Conservation (phyloP, 1,284 basidiomycete species). For the Cryptococcus depauperatus region DNA sequence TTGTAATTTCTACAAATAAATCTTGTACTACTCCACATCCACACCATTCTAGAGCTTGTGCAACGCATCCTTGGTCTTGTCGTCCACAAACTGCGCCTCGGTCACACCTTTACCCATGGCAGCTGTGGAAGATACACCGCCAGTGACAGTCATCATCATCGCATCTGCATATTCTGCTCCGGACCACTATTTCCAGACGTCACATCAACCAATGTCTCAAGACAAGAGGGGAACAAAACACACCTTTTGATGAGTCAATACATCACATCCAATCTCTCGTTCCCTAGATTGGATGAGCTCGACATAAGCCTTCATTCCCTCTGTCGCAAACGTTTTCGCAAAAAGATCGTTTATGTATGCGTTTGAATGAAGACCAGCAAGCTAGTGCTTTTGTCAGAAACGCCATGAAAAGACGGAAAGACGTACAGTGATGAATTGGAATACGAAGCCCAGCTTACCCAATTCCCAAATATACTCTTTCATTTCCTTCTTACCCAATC, state of each 20-base stretch:
- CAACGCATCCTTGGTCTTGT: slow-evolving; percentile 18
- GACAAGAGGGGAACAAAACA: slow-evolving; percentile 40
- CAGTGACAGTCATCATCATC: slow-evolving; percentile 87
- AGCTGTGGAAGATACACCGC: slow-evolving; percentile 86
- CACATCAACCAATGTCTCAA: slow-evolving; percentile 10
- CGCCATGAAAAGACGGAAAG: not conserved
- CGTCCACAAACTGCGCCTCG: slow-evolving; percentile 68
- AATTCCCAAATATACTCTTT: slow-evolving; percentile 79
- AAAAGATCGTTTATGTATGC: slow-evolving; percentile 94
- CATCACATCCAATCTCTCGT: slow-evolving; percentile 83
- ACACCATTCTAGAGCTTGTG: slow-evolving; percentile 25
- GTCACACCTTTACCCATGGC: slow-evolving; percentile 94
- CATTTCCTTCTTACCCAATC: slow-evolving; percentile 78
- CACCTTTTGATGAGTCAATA: slow-evolving; percentile 55
- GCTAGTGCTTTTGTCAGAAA: slow-evolving; percentile 48
- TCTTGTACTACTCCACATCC: no score
- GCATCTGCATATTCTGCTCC: slow-evolving; percentile 89
- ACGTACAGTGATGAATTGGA: slow-evolving; percentile 96
- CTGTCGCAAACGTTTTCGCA: slow-evolving; percentile 74
- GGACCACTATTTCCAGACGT: slow-evolving; percentile 59
- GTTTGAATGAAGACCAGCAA: slow-evolving; percentile 93
- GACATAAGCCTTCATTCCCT: slow-evolving; percentile 60
- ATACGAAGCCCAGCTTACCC: slow-evolving; percentile 48
- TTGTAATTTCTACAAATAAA: no score
- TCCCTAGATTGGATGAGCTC: slow-evolving; percentile 62